Percentiles rank a stretch among this genome's conserved stretches.
These are phyloP conservation scores for Echium plantagineum DNA, from an alignment of 257 asterid genomes.

Conservation along the genomic window DNA sequence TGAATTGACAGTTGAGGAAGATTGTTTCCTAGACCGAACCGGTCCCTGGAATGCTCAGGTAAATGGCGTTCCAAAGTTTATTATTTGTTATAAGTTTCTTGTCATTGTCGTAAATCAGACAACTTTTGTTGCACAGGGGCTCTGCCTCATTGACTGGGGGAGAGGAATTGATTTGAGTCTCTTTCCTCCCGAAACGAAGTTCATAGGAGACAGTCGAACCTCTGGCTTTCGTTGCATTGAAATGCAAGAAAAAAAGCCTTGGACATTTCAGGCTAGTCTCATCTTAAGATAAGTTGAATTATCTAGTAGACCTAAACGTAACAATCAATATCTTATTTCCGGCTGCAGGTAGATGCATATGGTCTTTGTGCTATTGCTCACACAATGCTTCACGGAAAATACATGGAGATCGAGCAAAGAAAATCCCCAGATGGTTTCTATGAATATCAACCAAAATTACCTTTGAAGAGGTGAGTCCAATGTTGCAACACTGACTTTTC, in stretches of 20 bases:
- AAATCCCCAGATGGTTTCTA: slow-evolving; percentile 37
- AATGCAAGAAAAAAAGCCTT: slow-evolving; percentile 86
- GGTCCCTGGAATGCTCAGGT: slow-evolving; percentile 94
- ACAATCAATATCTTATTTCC: slow-evolving; percentile 6
- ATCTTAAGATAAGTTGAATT: slow-evolving; percentile 1
- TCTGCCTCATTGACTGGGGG: slow-evolving; percentile 98
- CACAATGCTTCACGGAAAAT: slow-evolving; percentile 72
- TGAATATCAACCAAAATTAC: slow-evolving; percentile 59
- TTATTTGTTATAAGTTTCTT: not conserved
- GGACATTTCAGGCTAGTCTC: slow-evolving; percentile 72
- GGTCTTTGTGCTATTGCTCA: slow-evolving; percentile 83
- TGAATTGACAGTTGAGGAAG: slow-evolving; percentile 47
- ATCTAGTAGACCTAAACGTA: not conserved
- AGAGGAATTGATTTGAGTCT: slow-evolving; percentile 77
- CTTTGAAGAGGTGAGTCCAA: slow-evolving; percentile 48
- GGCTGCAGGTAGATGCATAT: slow-evolving; percentile 59
- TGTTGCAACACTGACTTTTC: not conserved
- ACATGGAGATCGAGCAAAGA: slow-evolving; percentile 68
- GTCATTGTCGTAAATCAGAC: slow-evolving; percentile 11
- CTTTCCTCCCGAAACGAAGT: slow-evolving; percentile 51
- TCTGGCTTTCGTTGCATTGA: slow-evolving; percentile 90
- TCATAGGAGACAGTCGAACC: slow-evolving; percentile 80
- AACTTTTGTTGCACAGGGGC: slow-evolving; percentile 48
- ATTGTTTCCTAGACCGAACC: slow-evolving; percentile 30
- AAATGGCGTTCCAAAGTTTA: slow-evolving; percentile 12